Conservation (phyloP, 805 yeast genomes). For the Cephaloascus fragrans region DNA sequence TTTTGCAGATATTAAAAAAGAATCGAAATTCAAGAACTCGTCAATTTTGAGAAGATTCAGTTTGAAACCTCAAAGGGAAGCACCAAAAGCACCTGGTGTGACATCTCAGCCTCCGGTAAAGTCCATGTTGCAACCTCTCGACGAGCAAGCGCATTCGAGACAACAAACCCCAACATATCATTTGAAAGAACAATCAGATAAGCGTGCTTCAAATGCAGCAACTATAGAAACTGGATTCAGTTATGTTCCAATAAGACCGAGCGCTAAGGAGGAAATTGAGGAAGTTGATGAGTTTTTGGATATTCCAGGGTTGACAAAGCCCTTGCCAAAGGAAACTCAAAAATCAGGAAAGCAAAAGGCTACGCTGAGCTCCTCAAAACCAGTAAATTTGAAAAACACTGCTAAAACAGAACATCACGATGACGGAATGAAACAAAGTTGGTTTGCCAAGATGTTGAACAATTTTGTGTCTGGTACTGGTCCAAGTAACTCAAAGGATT, state of each 20-base stretch:
- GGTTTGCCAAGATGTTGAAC: constrained; percentile 28
- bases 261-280: constrained; percentile 1
- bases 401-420: background rate
- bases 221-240: background rate
- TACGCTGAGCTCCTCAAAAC: background rate
- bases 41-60: constrained; percentile 16
- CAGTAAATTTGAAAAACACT: background rate
- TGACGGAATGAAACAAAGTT: constrained; percentile 12
- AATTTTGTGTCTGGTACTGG: constrained; percentile 8
- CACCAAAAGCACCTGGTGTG: constrained; percentile 26
- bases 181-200: background rate
- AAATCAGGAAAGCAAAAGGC: background rate
- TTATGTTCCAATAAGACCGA: background rate
- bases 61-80: constrained; percentile 26
- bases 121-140: background rate
- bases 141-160: background rate
- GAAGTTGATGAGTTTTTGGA: background rate
- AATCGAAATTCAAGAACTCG: constrained; percentile 1
- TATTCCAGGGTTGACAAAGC: too few species aligned
- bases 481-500: constrained; percentile 7
- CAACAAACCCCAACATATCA: background rate
- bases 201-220: background rate
- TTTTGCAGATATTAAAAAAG: background rate
- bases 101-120: background rate
- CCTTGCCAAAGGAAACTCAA: background rate